Conservation (phyloP, 1,284 basidiomycete species). For the Chalciporus sp. region DNA sequence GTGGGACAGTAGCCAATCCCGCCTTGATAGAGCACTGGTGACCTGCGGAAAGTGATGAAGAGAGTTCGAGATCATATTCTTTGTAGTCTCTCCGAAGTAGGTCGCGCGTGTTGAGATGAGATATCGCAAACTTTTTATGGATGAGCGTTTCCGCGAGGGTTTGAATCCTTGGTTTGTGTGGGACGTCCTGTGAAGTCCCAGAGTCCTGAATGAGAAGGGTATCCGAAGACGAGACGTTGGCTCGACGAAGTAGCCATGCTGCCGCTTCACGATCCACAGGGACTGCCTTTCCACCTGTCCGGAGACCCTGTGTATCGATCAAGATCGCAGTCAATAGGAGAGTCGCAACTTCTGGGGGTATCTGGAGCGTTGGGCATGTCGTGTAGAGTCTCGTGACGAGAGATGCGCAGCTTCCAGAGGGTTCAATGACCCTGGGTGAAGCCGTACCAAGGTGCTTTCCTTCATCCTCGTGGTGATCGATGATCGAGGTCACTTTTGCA, state of each 20-base stretch:
- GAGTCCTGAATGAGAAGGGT: slow-evolving; percentile 6
- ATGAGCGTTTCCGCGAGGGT: slow-evolving; percentile 54
- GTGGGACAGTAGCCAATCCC: slow-evolving; percentile 82
- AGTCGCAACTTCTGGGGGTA: slow-evolving; percentile 66
- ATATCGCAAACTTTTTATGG: slow-evolving; percentile 69
- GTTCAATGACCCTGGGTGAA: slow-evolving; percentile 64
- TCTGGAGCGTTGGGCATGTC: slow-evolving; percentile 33
- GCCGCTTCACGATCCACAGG: slow-evolving; percentile 63
- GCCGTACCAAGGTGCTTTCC: slow-evolving; percentile 64
- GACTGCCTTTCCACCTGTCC: slow-evolving; percentile 75
- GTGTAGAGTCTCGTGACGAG: slow-evolving; percentile 64
- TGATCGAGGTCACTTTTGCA: slow-evolving; percentile 67
- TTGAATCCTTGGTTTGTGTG: slow-evolving; percentile 43
- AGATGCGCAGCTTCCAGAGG: slow-evolving; percentile 81
- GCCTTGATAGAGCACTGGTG: slow-evolving; percentile 38
- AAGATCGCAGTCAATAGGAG: slow-evolving; percentile 81
- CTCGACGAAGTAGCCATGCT: slow-evolving; percentile 55
- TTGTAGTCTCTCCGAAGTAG: slow-evolving; percentile 93
- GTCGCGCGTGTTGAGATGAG: slow-evolving; percentile 71
- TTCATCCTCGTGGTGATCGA: slow-evolving; percentile 97
- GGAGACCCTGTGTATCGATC: slow-evolving; percentile 83
- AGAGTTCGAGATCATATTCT: slow-evolving; percentile 63
- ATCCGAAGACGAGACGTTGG: slow-evolving; percentile 38
- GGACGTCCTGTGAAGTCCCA: slow-evolving; percentile 11
- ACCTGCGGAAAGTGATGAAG: slow-evolving; percentile 38